Conservation (phyloP, 177 flowering plant species). For the Telopea speciosissima region DNA sequence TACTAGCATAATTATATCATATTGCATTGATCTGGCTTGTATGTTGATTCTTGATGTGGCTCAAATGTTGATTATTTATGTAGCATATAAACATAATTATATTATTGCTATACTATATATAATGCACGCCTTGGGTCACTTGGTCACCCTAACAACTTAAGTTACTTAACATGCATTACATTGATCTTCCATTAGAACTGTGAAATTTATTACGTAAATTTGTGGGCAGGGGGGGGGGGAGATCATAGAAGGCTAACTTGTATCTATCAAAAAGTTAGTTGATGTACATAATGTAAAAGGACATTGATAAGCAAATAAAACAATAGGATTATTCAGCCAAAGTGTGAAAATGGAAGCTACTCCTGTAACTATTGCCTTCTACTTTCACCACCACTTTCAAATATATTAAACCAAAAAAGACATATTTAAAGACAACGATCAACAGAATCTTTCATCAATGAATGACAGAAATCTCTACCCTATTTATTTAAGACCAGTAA, state of each 20-base stretch:
- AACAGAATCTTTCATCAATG: background rate
- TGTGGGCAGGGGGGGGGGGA: background rate
- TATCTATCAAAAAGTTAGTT: background rate
- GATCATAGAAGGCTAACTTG: background rate
- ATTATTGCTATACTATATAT: too few relatives aligned
- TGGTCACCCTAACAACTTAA: too few relatives aligned
- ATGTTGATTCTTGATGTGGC: too few relatives aligned
- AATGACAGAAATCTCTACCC: background rate
- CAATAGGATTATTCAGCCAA: background rate
- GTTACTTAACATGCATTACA: too few relatives aligned
- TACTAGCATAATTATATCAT: too few relatives aligned
- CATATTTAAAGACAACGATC: too few relatives aligned
- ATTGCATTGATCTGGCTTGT: too few relatives aligned
- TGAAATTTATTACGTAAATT: background rate
- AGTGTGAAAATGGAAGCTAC: background rate
- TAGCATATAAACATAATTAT: too few relatives aligned
- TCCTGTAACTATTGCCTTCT: too few relatives aligned
- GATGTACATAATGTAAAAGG: background rate
- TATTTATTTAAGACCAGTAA: slow-evolving; percentile 2
- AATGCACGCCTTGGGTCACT: too few relatives aligned
- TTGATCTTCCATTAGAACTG: background rate
- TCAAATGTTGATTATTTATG: too few relatives aligned
- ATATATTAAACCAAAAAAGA: background rate
- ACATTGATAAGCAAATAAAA: background rate
- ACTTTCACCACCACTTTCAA: too few relatives aligned